Conservation (phyloP, 768 basidiomycete species). For the Pleurotus eryngii region DNA sequence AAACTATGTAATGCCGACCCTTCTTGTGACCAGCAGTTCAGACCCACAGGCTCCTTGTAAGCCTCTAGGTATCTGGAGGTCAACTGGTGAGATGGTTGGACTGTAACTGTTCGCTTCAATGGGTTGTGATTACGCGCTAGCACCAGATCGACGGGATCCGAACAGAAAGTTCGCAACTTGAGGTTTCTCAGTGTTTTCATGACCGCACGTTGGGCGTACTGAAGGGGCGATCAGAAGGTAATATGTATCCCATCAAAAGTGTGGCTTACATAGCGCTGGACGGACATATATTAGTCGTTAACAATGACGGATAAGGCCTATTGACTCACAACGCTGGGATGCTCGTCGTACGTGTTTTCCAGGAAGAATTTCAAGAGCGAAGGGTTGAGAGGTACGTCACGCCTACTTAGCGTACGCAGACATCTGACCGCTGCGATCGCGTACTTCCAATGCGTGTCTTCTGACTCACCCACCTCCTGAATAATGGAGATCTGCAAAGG, state of each 20-base stretch:
- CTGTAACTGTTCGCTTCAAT: slow-evolving; percentile 47
- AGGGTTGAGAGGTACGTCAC: slow-evolving; percentile 51
- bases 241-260: neutral
- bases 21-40: slow-evolving; percentile 25
- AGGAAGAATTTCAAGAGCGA: slow-evolving; percentile 56
- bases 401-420: slow-evolving; percentile 64
- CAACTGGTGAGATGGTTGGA: slow-evolving; percentile 48
- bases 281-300: neutral
- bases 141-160: slow-evolving; percentile 52
- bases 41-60: slow-evolving; percentile 50
- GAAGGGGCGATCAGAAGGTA: slow-evolving; percentile 1
- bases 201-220: slow-evolving; percentile 73
- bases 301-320: neutral
- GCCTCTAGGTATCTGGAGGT: slow-evolving; percentile 53
- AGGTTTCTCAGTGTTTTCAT: slow-evolving; percentile 77
- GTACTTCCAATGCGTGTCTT: slow-evolving; percentile 79
- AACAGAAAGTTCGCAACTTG: slow-evolving; percentile 75
- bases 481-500: slow-evolving; percentile 36
- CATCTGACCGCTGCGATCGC: slow-evolving; percentile 65
- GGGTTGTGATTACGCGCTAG: slow-evolving; percentile 66
- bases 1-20: slow-evolving; percentile 37
- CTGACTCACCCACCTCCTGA: slow-evolving; percentile 54
- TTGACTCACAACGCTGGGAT: slow-evolving; percentile 60
- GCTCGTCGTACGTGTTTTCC: slow-evolving; percentile 55
- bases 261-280: slow-evolving; percentile 55